Percentiles rank a stretch among this genome's conserved stretches.
Evolutionary conservation across 148 eudicot genomes (phyloP).

Genomic region (Simmondsia chinensis): DNA sequence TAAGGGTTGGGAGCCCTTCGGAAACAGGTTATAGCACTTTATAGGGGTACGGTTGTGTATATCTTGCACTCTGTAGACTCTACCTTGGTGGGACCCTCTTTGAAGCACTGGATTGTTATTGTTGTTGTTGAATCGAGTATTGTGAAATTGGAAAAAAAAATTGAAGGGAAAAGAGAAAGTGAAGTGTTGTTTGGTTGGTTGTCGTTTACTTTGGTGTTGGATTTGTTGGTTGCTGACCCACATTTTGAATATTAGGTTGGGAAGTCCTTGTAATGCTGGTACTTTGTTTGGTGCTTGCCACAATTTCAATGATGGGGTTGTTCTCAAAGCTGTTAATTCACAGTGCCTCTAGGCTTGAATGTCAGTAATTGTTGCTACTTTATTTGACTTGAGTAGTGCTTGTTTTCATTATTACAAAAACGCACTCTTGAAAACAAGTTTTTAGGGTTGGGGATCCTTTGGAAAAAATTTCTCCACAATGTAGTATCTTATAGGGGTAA

Average conservation of each 20-base stretch:
- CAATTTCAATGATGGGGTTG: slow-evolving; percentile 15
- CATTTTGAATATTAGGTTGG: slow-evolving; percentile 13
- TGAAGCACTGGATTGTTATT: slow-evolving; percentile 4
- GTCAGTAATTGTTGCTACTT: too few species aligned
- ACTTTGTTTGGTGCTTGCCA: slow-evolving; percentile 9
- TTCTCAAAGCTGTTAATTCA: slow-evolving; percentile 15
- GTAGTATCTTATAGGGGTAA: too few species aligned
- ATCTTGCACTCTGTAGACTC: neutral
- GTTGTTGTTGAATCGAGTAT: too few species aligned
- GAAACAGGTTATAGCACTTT: too few species aligned
- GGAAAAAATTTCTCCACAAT: too few species aligned
- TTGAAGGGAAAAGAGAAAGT: neutral
- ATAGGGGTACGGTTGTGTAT: too few species aligned
- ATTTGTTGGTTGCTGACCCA: slow-evolving; percentile 18
- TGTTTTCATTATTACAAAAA: too few species aligned
- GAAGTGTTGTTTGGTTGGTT: slow-evolving; percentile 7
- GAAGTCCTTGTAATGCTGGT: slow-evolving; percentile 14
- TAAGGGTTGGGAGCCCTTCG: too few species aligned
- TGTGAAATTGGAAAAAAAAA: neutral
- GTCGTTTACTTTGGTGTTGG: slow-evolving; percentile 14
- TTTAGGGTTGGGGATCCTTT: too few species aligned
- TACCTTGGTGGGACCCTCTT: slow-evolving; percentile 1
- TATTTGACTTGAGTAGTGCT: too few species aligned
- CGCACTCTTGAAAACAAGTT: too few species aligned
- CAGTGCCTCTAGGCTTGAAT: too few species aligned